Conservation (phyloP, 495 filamentous ascomycete genomes). For the Alectoria sarmentosa region DNA sequence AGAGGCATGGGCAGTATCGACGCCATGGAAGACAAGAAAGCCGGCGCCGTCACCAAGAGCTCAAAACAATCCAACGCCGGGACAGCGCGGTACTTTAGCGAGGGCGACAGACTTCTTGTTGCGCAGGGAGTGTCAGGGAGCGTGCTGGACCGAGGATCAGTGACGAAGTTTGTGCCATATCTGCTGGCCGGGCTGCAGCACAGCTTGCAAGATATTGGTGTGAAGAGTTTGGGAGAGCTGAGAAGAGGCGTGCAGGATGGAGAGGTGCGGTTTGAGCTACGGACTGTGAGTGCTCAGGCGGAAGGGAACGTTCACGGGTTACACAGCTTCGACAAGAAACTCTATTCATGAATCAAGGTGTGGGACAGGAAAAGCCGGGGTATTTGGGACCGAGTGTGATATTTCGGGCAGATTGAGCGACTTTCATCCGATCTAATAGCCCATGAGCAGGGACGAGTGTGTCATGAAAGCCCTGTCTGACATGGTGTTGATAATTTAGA, state of each 20-base stretch:
- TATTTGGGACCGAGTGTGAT: background rate
- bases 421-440: background rate
- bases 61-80: conserved; percentile 88
- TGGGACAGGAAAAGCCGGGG: background rate
- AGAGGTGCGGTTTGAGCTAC: conserved; percentile 82
- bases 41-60: conserved; percentile 56
- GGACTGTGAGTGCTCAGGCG: conserved; percentile 87
- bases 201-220: conserved; percentile 91
- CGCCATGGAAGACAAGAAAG: conserved; percentile 99
- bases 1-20: conserved; percentile 98
- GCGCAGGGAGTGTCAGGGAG: conserved; percentile 91
- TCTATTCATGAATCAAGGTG: conserved; percentile 62
- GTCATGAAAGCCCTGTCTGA: background rate
- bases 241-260: conserved; percentile 70
- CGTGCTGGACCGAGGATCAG: conserved; percentile 66
- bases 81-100: conserved; percentile 96
- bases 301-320: conserved; percentile 95
- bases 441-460: background rate
- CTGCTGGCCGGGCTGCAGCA: conserved; percentile 93
- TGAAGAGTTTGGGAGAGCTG: conserved; percentile 66
- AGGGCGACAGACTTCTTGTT: conserved; percentile 88
- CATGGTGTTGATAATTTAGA: background rate
- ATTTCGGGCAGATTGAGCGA: background rate
- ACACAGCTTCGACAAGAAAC: conserved; percentile 98
- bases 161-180: conserved; percentile 94